Base-by-base conservation (phyloP, 2,329 filamentous ascomycete species). In the Aquanectria penicillioides region DNA sequence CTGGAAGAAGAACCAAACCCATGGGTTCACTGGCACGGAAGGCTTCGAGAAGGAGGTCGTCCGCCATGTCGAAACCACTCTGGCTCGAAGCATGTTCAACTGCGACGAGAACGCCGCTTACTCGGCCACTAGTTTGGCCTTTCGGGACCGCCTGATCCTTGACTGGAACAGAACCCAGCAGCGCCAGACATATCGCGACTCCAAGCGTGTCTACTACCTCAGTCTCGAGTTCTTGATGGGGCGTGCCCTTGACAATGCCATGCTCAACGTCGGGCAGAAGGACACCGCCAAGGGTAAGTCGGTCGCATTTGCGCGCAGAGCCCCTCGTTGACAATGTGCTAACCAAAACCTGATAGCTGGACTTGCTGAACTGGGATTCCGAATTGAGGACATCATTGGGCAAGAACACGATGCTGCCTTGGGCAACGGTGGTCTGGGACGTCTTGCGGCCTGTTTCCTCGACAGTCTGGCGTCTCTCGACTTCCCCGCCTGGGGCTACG, bases 161-260 rank as follows among this genome's bases (percentile, higher is more conserved):
- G 93, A 97, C 68, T 99, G 95, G 95, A 99, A 98, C 81, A 93
- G 90, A 79, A 99, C 95, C 41, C 95, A 99, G 81, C 95, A 99
- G 81, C 89, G 90, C 61, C 95, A 99, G 79, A 97, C 94, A 0
- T 93, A 91, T 71, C 84, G 86, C 56, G 95, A 98, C 74, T 88
- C 88, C 78, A 99, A 99, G 85, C 88, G 95, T 61, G 86, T 99
- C 68, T 99, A 99, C 81, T 99, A 99, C 75, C 86, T 99, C 60
- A 97, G 94, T 67, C 87, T 99, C 57, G 95, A 99, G 78, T 99
- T 99, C 72, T 81, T 99, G 71, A 99, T 99, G 95, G 95, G 95
- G 36, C 86, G 95, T 73, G 91, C 95, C 41, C 81, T 99, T 64
- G 95, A 99, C 82, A 99, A 99, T 86, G 94, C 95, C 63, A 97